phyloP scores from a whole-genome alignment of 345 rosid genomes.

The Linum usitatissimum region DNA sequence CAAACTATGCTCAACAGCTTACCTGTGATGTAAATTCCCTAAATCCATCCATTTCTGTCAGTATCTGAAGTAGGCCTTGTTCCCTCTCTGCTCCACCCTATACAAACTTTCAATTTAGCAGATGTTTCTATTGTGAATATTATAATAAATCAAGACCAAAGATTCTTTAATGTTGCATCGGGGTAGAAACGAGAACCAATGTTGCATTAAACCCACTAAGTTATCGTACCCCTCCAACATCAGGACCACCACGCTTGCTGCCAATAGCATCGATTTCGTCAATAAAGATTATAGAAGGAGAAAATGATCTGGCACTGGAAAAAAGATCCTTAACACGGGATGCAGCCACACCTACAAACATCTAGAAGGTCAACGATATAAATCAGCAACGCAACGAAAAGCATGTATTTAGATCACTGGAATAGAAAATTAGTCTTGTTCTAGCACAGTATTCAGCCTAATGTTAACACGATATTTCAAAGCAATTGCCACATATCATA shows the following conservation, averaged over 20 bases:
- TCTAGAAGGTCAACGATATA: conserved; percentile 31
- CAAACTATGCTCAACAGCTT: conserved; percentile 13
- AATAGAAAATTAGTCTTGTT: background rate
- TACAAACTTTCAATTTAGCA: conserved; percentile 9
- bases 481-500: background rate
- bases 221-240: conserved; percentile 85
- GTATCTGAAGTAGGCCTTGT: conserved; percentile 93
- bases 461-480: background rate
- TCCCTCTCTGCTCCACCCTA: conserved; percentile 99
- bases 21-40: conserved; percentile 86
- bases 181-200: background rate
- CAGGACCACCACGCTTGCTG: conserved; percentile 96
- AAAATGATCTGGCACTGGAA: conserved; percentile 78
- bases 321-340: conserved; percentile 98
- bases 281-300: conserved; percentile 89
- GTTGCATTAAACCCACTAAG: background rate
- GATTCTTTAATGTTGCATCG: background rate
- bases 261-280: conserved; percentile 99
- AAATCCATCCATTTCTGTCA: conserved; percentile 98
- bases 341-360: conserved; percentile 98
- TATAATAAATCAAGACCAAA: no score
- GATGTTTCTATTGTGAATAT: background rate
- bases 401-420: background rate
- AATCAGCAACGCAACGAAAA: conserved; percentile 11
- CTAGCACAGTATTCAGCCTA: background rate